Percentiles rank a stretch among this genome's conserved stretches.
Evolutionary conservation across 176 grass and related monocot genomes (phyloP).

Genomic region (Avena atlantica): DNA sequence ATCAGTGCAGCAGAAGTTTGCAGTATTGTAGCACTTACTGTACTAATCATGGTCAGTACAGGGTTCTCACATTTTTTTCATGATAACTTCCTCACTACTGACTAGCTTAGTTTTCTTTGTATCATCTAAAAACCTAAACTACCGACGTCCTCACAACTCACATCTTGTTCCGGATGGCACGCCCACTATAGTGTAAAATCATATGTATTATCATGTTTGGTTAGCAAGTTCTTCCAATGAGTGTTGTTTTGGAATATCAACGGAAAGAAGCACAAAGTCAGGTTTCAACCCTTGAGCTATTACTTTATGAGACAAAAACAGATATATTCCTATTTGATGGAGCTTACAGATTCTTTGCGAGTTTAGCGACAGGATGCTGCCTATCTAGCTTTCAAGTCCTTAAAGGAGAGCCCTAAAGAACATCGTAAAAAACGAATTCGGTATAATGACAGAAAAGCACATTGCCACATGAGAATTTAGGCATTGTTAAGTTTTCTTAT

Average conservation of each 20-base stretch:
- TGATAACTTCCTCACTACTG: neutral
- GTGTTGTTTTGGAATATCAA: neutral
- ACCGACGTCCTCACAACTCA: neutral
- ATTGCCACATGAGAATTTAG: neutral
- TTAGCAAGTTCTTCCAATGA: neutral
- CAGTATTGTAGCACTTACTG: neutral
- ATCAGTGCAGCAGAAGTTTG: neutral
- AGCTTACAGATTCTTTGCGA: neutral
- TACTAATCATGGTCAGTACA: neutral
- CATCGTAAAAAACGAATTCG: neutral
- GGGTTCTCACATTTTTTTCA: neutral
- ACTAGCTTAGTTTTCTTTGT: neutral
- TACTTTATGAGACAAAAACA: neutral
- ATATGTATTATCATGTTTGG: neutral
- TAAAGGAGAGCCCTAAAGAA: neutral
- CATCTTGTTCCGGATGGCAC: neutral
- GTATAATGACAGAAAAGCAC: conserved; percentile 25
- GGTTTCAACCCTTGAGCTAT: conserved; percentile 14
- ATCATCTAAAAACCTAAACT: conserved; percentile 8
- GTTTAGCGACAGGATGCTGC: neutral
- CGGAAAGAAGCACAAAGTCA: neutral
- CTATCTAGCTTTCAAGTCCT: conserved; percentile 17
- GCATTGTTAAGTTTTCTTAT: conserved; percentile 30
- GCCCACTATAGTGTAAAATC: neutral
- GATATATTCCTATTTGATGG: neutral